These are phyloP conservation scores for Wickerhamomyces canadensis DNA, from an alignment of 805 yeast species.

Conservation along the genomic window DNA sequence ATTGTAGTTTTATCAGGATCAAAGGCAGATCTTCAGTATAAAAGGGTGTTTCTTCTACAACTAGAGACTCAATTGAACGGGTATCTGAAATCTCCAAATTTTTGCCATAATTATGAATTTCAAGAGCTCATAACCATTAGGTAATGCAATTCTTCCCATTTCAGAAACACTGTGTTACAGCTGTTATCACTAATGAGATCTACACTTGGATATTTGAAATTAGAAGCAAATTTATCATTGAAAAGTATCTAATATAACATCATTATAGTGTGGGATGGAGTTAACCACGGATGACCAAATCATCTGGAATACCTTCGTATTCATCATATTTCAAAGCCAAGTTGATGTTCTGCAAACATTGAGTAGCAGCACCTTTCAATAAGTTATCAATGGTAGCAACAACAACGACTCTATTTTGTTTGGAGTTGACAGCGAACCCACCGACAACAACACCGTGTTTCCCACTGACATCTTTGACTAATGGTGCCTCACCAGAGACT, in stretches of 20 bases:
- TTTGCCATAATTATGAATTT: too few species aligned
- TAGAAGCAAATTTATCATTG: not conserved
- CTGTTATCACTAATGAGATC: too few species aligned
- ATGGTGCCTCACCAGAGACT: constrained; percentile 87
- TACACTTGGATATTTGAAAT: too few species aligned
- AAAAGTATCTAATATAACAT: not conserved
- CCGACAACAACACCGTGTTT: constrained; percentile 95
- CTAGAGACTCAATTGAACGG: too few species aligned
- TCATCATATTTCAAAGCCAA: constrained; percentile 86
- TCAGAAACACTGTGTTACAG: too few species aligned
- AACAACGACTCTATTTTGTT: constrained; percentile 84
- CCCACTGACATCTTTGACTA: constrained; percentile 85
- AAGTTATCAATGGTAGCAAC: constrained; percentile 95
- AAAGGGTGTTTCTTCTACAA: too few species aligned
- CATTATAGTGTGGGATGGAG: not conserved
- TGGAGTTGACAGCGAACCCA: constrained; percentile 89
- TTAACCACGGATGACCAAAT: constrained; percentile 34
- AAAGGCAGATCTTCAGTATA: too few species aligned
- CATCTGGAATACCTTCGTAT: constrained; percentile 89
- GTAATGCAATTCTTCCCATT: too few species aligned
- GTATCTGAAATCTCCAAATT: too few species aligned
- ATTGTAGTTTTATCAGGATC: too few species aligned
- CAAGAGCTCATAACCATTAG: too few species aligned
- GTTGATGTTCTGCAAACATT: constrained; percentile 94
- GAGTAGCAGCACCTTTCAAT: constrained; percentile 98